Evolutionary conservation across 345 rosid species (phyloP).

Genomic region (Aquilaria malaccensis): DNA sequence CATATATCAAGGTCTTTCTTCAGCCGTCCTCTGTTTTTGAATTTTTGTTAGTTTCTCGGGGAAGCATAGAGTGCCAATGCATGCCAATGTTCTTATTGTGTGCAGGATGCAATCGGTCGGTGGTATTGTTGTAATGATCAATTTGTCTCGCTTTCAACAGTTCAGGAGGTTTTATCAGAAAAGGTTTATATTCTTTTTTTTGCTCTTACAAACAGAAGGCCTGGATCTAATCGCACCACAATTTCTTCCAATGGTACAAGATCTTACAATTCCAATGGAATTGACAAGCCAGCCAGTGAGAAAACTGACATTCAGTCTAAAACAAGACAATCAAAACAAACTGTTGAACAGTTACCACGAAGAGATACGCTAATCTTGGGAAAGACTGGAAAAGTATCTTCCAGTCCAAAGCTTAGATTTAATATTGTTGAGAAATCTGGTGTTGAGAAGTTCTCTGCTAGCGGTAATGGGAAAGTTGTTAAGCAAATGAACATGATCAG

Average conservation of each 20-base stretch:
- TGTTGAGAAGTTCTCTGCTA: slow-evolving; percentile 38
- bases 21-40: background rate
- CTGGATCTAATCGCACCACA: slow-evolving; percentile 31
- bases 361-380: slow-evolving; percentile 30
- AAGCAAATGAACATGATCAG: slow-evolving; percentile 33
- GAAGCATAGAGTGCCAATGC: slow-evolving; percentile 1
- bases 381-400: slow-evolving; percentile 51
- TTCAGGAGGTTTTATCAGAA: slow-evolving; percentile 88
- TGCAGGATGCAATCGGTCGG: slow-evolving; percentile 76
- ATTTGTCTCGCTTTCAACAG: slow-evolving; percentile 57
- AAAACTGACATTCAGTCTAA: slow-evolving; percentile 34
- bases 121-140: slow-evolving; percentile 98
- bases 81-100: background rate
- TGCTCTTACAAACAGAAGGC: slow-evolving; percentile 64
- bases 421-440: slow-evolving; percentile 46
- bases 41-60: slow-evolving; percentile 2
- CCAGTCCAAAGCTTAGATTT: slow-evolving; percentile 45
- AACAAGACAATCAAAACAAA: slow-evolving; percentile 24
- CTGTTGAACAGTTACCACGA: slow-evolving; percentile 29
- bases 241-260: slow-evolving; percentile 50
- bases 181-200: slow-evolving; percentile 91
- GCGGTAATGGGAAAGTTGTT: slow-evolving; percentile 39
- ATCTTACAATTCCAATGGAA: slow-evolving; percentile 42
- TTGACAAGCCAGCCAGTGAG: slow-evolving; percentile 31
- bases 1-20: slow-evolving; percentile 74